Base-by-base conservation (phyloP, 1,284 basidiomycete species). In the Rugosomyces carneus region DNA sequence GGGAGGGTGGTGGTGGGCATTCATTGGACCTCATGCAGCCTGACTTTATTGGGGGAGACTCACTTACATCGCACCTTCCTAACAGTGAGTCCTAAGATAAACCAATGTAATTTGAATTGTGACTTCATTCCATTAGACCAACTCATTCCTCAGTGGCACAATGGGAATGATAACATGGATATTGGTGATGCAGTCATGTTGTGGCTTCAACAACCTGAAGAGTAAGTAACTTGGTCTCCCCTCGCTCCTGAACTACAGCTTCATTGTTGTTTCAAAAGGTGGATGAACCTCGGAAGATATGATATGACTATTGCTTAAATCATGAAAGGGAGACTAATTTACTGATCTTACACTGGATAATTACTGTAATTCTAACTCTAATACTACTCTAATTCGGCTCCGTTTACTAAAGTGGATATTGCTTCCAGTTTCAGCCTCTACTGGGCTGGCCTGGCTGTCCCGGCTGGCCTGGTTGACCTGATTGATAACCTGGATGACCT, bases 141-240 rank as follows among this genome's bases (percentile, higher is more conserved):
- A 35, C 21, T 36, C 2, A 40, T 29, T 16, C 16, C 42, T 5
- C 51, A 52, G 16, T 49, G 48, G 45, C 37, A 45, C 23, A 10
- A 37, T 39, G 44, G 46, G 16, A 45, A 50, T 19, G 18, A 27
- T 5, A 39, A 19, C 37, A 50, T 53, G 51, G 51, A 45, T 21
- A 42, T 47, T 31, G 24, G 48, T 13, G 51, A 53, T 18, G 43
- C 47, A 13, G 44, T 48, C 8, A 53, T 53, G 48, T 11, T 53
- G 19, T 50, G 45, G 45, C 35, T 53, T 38, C 48, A 53, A 20
- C 45, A 50, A 31, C 43, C 51, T 19, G 45, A 45, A n/a, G 48
- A 50, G 51, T 44, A 50, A 32, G 45, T 40, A 20, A n/a, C 20
- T 6, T 37, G 32, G 13, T 26, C 6, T 16, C 3, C 1, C 5